Evolutionary conservation across 495 filamentous ascomycete genomes (phyloP).

Genomic region (Parachaetomium inaequale): DNA sequence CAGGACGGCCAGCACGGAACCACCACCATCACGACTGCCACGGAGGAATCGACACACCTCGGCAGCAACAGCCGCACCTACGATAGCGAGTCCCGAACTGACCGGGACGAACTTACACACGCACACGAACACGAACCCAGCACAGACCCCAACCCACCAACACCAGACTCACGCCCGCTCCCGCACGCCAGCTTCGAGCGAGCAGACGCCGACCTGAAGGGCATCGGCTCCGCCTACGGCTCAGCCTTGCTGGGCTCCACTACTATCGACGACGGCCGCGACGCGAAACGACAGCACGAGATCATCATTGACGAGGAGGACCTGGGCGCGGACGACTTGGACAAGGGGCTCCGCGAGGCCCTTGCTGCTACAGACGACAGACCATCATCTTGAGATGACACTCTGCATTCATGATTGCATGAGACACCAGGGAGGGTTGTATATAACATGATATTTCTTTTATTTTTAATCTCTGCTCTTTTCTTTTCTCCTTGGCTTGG

Average conservation of each 20-base stretch:
- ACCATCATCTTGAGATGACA: no score
- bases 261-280: not conserved
- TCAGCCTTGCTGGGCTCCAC: not conserved
- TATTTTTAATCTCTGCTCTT: slow-evolving; percentile 7
- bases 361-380: not conserved
- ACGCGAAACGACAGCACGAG: not conserved
- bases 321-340: not conserved
- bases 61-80: not conserved
- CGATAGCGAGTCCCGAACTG: not conserved
- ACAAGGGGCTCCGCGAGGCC: not conserved
- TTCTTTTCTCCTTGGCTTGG: not conserved
- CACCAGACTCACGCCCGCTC: not conserved
- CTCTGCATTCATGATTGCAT: no score
- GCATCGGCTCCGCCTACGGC: slow-evolving; percentile 24
- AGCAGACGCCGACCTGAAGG: slow-evolving; percentile 22
- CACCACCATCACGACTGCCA: not conserved
- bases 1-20: not conserved
- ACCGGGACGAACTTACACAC: not conserved
- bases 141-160: not conserved
- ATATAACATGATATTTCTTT: not conserved
- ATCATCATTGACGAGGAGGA: slow-evolving; percentile 1
- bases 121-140: not conserved
- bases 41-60: not conserved
- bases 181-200: not conserved
- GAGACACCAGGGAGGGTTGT: not conserved